These are phyloP conservation scores for Solioccasus polychromus DNA, from an alignment of 768 basidiomycete genomes.

Conservation along the genomic window DNA sequence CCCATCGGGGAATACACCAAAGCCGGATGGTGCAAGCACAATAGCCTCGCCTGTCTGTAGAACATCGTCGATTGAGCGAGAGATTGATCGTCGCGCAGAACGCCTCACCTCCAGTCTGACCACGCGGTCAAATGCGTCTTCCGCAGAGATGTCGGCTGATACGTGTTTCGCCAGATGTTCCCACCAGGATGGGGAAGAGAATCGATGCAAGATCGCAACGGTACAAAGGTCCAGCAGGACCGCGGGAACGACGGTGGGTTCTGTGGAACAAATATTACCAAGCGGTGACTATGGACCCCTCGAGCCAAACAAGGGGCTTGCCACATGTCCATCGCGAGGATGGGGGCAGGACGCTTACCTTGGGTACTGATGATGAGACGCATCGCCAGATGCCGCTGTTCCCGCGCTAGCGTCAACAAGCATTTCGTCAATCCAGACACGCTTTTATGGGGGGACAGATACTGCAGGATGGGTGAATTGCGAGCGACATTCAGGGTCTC, in stretches of 20 bases:
- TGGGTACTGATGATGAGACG: constrained; percentile 74
- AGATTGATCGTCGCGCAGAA: neutral
- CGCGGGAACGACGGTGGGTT: constrained; percentile 70
- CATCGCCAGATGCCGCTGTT: constrained; percentile 72
- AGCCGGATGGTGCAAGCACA: constrained; percentile 62
- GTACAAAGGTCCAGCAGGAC: constrained; percentile 66
- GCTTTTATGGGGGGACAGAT: constrained; percentile 47
- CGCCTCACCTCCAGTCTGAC: constrained; percentile 56
- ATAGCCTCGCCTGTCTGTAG: constrained; percentile 69
- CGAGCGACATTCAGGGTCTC: neutral
- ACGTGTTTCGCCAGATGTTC: constrained; percentile 66
- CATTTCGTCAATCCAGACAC: constrained; percentile 56
- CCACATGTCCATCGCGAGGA: no score
- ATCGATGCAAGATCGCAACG: constrained; percentile 64
- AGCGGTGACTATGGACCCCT: no score
- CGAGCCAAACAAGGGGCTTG: no score
- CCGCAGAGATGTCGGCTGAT: constrained; percentile 55
- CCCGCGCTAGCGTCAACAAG: constrained; percentile 56
- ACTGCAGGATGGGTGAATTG: constrained; percentile 37
- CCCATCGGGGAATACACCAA: constrained; percentile 40
- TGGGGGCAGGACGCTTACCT: constrained; percentile 36
- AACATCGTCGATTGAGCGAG: neutral
- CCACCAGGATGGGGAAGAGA: constrained; percentile 78
- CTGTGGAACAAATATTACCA: constrained; percentile 30
- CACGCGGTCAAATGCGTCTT: constrained; percentile 63